Percentiles rank a stretch among this genome's conserved stretches.
phyloP scores from a whole-genome alignment of 192 early-diverging fungal genomes.

The Rhizoclosmatium sp. region DNA sequence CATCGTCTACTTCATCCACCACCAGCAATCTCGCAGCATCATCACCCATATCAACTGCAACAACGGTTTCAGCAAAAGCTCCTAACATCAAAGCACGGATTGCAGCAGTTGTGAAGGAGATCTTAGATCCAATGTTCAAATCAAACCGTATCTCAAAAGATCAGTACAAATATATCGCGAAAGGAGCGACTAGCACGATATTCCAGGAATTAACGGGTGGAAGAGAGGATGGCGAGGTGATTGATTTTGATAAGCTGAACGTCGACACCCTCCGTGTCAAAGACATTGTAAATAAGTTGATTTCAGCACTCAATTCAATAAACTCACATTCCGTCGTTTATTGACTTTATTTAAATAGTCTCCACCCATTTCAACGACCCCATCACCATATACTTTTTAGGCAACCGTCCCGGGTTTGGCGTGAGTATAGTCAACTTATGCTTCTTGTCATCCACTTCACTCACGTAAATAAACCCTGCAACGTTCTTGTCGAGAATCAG shows the following conservation, averaged over 20 bases:
- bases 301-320: no score
- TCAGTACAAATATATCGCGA: neutral
- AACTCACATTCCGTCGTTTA: neutral
- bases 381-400: conserved; percentile 83
- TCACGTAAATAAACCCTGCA: conserved; percentile 85
- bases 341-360: conserved; percentile 12
- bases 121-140: neutral
- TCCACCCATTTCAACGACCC: conserved; percentile 95
- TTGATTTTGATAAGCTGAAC: no score
- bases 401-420: conserved; percentile 88
- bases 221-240: no score
- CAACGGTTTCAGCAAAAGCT: no score
- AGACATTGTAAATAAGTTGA: no score
- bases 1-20: no score
- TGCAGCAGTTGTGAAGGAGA: neutral
- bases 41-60: no score
- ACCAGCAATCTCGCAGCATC: no score
- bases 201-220: neutral
- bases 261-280: no score
- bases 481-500: conserved; percentile 70
- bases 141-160: neutral
- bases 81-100: no score
- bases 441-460: conserved; percentile 80
- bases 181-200: neutral
- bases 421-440: conserved; percentile 83